Evolutionary conservation across 2,329 filamentous ascomycete genomes (phyloP).

Genomic region (Cordyceps javanica): DNA sequence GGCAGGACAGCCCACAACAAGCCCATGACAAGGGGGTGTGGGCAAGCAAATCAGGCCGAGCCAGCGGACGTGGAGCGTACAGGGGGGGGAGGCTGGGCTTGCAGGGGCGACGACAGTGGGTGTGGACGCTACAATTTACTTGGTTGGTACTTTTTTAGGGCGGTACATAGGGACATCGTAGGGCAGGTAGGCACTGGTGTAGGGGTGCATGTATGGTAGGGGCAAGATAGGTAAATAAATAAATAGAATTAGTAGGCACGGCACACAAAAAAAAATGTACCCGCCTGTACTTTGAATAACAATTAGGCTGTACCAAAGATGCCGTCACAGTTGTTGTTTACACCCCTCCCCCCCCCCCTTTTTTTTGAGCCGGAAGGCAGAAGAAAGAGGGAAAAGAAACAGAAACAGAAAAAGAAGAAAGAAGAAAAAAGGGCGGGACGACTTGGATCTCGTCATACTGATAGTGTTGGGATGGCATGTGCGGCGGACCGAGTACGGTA

Average conservation of each 20-base stretch:
- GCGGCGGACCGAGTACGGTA: no score
- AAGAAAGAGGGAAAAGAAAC: background rate
- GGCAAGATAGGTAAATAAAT: no score
- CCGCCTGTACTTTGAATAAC: conserved; percentile 1
- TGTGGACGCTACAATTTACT: background rate
- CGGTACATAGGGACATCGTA: no score
- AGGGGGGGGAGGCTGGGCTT: background rate
- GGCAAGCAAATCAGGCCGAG: conserved; percentile 8
- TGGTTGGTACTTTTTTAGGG: background rate
- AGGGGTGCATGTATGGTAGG: conserved; percentile 6
- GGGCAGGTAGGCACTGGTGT: no score
- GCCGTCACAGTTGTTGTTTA: no score
- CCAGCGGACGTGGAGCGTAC: background rate
- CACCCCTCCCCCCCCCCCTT: no score
- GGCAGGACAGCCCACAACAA: no score
- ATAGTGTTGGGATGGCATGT: background rate
- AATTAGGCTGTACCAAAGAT: no score
- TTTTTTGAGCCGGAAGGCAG: no score
- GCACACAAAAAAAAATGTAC: background rate
- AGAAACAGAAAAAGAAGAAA: background rate
- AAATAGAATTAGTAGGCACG: background rate
- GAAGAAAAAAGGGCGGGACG: background rate
- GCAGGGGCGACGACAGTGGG: background rate
- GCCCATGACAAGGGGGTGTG: conserved; percentile 6
- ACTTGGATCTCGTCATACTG: background rate